These are phyloP conservation scores for Erodium trifolium DNA, from an alignment of 441 rosid genomes.

Conservation along the genomic window DNA sequence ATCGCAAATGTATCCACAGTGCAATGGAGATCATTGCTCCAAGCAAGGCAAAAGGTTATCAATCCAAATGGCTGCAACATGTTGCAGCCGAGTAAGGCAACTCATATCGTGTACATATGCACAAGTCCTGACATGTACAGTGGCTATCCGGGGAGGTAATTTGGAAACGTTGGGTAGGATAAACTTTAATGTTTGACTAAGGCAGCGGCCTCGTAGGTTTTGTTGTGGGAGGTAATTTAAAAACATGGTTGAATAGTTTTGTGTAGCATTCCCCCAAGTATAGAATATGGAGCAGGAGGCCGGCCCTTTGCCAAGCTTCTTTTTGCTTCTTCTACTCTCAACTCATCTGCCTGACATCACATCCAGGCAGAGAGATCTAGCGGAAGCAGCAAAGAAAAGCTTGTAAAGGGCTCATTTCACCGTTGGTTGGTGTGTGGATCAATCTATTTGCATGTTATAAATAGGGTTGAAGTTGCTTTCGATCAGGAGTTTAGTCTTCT, in stretches of 20 bases:
- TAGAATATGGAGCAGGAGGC: constrained; percentile 1
- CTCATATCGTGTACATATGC: constrained; percentile 12
- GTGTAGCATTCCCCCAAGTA: not conserved
- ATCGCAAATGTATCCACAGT: constrained; percentile 64
- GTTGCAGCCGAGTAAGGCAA: constrained; percentile 6
- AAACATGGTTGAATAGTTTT: no score
- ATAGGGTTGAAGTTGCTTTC: no score
- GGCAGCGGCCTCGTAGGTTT: not conserved
- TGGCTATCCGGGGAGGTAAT: not conserved
- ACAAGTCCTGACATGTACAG: not conserved
- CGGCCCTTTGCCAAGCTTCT: constrained; percentile 49
- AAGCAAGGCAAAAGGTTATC: constrained; percentile 36
- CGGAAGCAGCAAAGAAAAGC: constrained; percentile 98
- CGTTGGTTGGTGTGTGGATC: no score
- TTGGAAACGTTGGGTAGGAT: not conserved
- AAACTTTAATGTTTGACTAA: not conserved
- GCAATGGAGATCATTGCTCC: constrained; percentile 80
- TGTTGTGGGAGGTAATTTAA: not conserved
- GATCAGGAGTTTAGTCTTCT: no score
- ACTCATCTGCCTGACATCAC: constrained; percentile 35
- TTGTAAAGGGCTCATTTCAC: constrained; percentile 11
- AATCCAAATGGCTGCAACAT: constrained; percentile 28
- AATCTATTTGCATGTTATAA: no score
- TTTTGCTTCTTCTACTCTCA: constrained; percentile 86
- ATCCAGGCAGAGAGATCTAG: constrained; percentile 49